These are phyloP conservation scores for Scheffersomyces amazonensis DNA, from an alignment of 805 yeast species.

Conservation along the genomic window DNA sequence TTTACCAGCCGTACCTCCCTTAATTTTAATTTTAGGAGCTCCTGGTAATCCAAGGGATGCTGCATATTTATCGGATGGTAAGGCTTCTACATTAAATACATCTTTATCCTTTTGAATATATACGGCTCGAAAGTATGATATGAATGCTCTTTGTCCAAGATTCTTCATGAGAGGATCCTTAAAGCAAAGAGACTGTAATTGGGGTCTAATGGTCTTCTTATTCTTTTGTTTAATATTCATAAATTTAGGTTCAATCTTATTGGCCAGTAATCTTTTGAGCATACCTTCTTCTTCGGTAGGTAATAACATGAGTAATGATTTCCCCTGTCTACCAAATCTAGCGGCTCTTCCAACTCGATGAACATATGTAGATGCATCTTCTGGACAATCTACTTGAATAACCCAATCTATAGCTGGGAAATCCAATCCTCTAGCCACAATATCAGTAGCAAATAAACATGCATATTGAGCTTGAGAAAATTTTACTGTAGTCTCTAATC, in stretches of 20 bases:
- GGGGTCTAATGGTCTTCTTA: slow-evolving; percentile 72
- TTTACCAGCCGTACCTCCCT: slow-evolving; percentile 53
- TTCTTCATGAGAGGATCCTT: slow-evolving; percentile 89
- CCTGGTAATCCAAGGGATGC: slow-evolving; percentile 91
- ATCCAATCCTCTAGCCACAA: slow-evolving; percentile 89
- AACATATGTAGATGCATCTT: slow-evolving; percentile 82
- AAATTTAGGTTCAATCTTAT: slow-evolving; percentile 66
- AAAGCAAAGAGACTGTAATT: slow-evolving; percentile 87
- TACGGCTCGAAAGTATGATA: slow-evolving; percentile 83
- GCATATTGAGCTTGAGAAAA: slow-evolving; percentile 77
- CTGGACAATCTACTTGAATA: slow-evolving; percentile 89
- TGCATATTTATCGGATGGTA: slow-evolving; percentile 84
- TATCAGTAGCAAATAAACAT: slow-evolving; percentile 85
- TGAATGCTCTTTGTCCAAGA: slow-evolving; percentile 92
- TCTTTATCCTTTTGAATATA: slow-evolving; percentile 85
- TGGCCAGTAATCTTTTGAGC: slow-evolving; percentile 56
- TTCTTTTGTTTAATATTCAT: slow-evolving; percentile 74
- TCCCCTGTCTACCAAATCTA: slow-evolving; percentile 80
- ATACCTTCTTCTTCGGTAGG: slow-evolving; percentile 83
- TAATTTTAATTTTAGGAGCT: slow-evolving; percentile 86
- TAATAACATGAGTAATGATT: slow-evolving; percentile 75
- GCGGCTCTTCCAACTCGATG: slow-evolving; percentile 92
- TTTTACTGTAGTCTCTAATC: slow-evolving; percentile 77
- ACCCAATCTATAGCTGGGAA: slow-evolving; percentile 96
- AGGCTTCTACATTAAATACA: slow-evolving; percentile 70